Evolutionary conservation across 148 eudicot genomes (phyloP).

Genomic region (Rhododendron molle): DNA sequence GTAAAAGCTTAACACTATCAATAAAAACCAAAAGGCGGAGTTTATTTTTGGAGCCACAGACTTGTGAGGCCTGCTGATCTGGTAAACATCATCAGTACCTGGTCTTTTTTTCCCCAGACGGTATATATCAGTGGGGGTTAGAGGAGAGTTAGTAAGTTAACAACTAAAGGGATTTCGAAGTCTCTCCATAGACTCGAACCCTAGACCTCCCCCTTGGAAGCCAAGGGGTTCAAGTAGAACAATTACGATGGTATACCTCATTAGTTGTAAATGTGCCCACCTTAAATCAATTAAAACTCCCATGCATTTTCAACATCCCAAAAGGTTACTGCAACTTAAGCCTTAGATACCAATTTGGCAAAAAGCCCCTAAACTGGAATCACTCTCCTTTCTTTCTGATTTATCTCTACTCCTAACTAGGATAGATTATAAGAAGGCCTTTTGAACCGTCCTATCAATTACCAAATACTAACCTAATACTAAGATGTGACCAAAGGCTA

Average conservation of each 20-base stretch:
- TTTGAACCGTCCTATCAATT: background rate
- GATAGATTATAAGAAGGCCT: background rate
- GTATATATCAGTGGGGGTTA: background rate
- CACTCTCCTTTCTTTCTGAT: background rate
- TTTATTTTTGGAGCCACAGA: background rate
- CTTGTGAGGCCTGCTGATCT: background rate
- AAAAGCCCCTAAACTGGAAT: background rate
- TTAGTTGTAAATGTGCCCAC: background rate
- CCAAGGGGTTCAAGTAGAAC: background rate
- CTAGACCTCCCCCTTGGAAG: background rate
- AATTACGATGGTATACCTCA: background rate
- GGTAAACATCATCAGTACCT: background rate
- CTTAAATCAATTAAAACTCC: background rate
- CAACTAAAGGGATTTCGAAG: background rate
- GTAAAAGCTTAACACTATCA: background rate
- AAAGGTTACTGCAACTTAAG: background rate
- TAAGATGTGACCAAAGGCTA: slow-evolving; percentile 27
- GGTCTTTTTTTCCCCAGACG: background rate
- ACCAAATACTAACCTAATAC: background rate
- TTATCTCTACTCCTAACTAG: background rate
- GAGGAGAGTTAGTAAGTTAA: background rate
- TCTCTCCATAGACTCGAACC: background rate
- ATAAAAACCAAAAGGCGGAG: background rate
- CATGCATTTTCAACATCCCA: background rate
- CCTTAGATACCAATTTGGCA: background rate